phyloP scores from a whole-genome alignment of 2,329 filamentous ascomycete species.

The Zymoseptoria ardabiliae region DNA sequence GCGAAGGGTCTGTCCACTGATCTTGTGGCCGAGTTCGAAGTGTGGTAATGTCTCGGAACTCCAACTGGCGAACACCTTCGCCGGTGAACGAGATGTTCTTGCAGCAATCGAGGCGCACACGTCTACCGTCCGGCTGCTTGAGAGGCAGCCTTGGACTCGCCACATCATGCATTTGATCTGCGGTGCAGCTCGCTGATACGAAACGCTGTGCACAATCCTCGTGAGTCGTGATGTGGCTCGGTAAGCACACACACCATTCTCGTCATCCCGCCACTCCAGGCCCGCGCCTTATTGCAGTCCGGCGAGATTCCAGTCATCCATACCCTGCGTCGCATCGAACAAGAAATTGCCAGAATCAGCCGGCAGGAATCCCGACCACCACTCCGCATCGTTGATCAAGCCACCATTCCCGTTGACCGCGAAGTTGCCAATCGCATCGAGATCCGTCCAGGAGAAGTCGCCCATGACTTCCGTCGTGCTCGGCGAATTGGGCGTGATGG shows the following conservation, averaged over 20 bases:
- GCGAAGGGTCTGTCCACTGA: too few relatives aligned
- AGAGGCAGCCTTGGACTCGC: too few relatives aligned
- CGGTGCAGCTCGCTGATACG: background rate
- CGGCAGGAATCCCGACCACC: conserved; percentile 33
- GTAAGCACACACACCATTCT: background rate
- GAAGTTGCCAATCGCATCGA: conserved; percentile 42
- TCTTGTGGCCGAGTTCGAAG: too few relatives aligned
- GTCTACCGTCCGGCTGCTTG: background rate
- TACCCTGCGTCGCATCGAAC: conserved; percentile 24
- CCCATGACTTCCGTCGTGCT: conserved; percentile 41
- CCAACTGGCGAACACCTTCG: background rate
- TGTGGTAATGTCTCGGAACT: too few relatives aligned
- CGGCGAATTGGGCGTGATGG: conserved; percentile 29
- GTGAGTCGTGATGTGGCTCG: background rate
- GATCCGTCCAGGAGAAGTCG: conserved; percentile 44
- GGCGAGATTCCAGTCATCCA: conserved; percentile 28
- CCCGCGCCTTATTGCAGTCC: conserved; percentile 17
- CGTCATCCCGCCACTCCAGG: background rate
- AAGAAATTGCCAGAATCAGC: conserved; percentile 31
- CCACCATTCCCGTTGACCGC: conserved; percentile 36
- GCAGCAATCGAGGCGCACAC: background rate
- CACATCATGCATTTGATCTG: background rate
- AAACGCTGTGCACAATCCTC: background rate
- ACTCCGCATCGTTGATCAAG: conserved; percentile 27
- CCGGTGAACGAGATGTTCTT: background rate